Conservation (phyloP, 306 rosid species). For the Trichosanthes truncata region DNA sequence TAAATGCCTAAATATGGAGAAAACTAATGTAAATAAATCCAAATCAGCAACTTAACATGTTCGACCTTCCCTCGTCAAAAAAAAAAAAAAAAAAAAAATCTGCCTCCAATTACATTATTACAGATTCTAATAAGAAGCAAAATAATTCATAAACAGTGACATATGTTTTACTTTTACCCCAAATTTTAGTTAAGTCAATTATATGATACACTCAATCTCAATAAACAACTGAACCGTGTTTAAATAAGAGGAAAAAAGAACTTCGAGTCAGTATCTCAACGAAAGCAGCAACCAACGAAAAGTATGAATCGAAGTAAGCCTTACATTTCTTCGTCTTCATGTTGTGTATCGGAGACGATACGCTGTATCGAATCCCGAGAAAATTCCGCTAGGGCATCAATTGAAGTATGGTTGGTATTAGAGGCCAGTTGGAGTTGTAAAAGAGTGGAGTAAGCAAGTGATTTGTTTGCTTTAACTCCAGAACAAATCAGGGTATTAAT, state of each 20-base stretch:
- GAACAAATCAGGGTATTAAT: slow-evolving; percentile 40
- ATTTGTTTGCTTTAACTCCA: slow-evolving; percentile 23
- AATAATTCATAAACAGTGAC: not conserved
- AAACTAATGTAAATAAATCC: not conserved
- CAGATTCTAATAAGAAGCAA: not conserved
- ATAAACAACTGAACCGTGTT: not conserved
- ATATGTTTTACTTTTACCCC: not conserved
- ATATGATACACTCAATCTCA: not conserved
- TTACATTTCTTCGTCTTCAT: slow-evolving; percentile 64
- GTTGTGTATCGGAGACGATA: slow-evolving; percentile 35
- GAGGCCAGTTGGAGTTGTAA: slow-evolving; percentile 52
- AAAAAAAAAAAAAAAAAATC: not conserved
- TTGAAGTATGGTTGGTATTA: slow-evolving; percentile 19
- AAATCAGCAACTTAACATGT: not conserved
- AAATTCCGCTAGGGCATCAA: slow-evolving; percentile 37
- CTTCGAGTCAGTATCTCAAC: not conserved
- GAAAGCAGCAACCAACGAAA: not conserved
- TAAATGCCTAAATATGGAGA: not conserved
- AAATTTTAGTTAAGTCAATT: not conserved
- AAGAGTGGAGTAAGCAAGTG: slow-evolving; percentile 53
- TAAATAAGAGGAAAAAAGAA: not conserved
- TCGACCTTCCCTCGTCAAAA: not conserved
- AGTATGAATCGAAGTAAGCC: not conserved
- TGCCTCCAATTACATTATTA: not conserved
- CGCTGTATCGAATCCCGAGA: slow-evolving; percentile 21